Percentiles rank a stretch among this genome's conserved stretches.
Evolutionary conservation across 768 basidiomycete genomes (phyloP).

Genomic region (Auricularia sp.): DNA sequence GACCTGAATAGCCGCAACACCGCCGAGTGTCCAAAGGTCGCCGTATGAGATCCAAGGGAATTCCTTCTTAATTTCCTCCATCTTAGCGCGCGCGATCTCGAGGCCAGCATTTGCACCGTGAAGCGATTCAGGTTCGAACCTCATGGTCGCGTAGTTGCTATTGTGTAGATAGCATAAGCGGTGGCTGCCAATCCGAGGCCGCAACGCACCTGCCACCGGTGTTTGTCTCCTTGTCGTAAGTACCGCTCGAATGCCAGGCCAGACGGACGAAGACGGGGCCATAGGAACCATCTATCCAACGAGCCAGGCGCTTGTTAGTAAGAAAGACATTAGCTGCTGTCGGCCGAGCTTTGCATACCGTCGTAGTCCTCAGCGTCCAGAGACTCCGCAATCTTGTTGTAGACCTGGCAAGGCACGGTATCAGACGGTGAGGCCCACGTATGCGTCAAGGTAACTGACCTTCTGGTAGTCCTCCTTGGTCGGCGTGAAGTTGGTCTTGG

Average conservation of each 20-base stretch:
- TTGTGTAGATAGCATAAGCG: constrained; percentile 1
- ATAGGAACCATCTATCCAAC: constrained; percentile 65
- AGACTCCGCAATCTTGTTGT: constrained; percentile 74
- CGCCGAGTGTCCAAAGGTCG: constrained; percentile 93
- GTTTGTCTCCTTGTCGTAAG: constrained; percentile 70
- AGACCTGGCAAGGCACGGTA: constrained; percentile 44
- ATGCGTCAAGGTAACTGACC: constrained; percentile 27
- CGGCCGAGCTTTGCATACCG: constrained; percentile 36
- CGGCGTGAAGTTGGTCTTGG: constrained; percentile 58
- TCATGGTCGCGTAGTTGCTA: constrained; percentile 98
- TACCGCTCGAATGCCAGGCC: constrained; percentile 92
- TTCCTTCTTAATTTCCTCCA: constrained; percentile 81
- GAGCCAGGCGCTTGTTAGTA: constrained; percentile 3
- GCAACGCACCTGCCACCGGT: constrained; percentile 65
- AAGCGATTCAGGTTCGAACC: constrained; percentile 78
- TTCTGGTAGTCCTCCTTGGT: constrained; percentile 85
- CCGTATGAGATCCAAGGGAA: constrained; percentile 94
- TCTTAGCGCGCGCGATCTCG: constrained; percentile 63
- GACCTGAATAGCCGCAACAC: constrained; percentile 78
- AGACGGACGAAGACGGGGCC: constrained; percentile 82
- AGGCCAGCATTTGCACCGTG: constrained; percentile 83
- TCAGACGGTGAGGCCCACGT: constrained; percentile 5
- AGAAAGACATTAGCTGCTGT: background rate
- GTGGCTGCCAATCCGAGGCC: background rate
- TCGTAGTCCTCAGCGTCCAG: constrained; percentile 79